These are phyloP conservation scores for Haberlea rhodopensis DNA, from an alignment of 257 asterid species.

Conservation along the genomic window DNA sequence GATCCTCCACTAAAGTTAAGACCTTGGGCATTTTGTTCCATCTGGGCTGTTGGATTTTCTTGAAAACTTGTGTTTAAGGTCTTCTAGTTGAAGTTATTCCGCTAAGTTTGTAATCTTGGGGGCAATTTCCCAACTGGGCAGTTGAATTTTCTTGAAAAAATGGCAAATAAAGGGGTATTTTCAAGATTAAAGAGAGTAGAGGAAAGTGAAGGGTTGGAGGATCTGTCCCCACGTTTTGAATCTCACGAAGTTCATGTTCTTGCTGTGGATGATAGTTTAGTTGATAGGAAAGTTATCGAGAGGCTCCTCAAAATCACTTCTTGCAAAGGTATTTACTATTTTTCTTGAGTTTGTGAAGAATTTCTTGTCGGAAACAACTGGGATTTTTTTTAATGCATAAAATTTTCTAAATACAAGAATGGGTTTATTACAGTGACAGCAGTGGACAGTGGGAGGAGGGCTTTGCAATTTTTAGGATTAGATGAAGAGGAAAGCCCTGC, in stretches of 20 bases:
- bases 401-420: slow-evolving; percentile 17
- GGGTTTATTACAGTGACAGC: slow-evolving; percentile 59
- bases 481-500: slow-evolving; percentile 61
- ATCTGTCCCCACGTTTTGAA: slow-evolving; percentile 27
- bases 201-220: slow-evolving; percentile 32
- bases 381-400: background rate
- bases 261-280: slow-evolving; percentile 68
- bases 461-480: slow-evolving; percentile 80
- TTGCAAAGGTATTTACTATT: slow-evolving; percentile 45
- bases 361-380: background rate
- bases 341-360: background rate
- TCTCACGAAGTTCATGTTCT: slow-evolving; percentile 59
- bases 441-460: slow-evolving; percentile 90
- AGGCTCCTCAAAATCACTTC: slow-evolving; percentile 61
- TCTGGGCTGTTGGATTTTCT: slow-evolving; percentile 31
- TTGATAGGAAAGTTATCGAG: slow-evolving; percentile 64
- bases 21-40: slow-evolving; percentile 7
- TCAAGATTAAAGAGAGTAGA: slow-evolving; percentile 50
- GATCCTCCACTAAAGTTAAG: slow-evolving; percentile 12
- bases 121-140: slow-evolving; percentile 32
- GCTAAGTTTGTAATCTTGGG: background rate
- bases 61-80: slow-evolving; percentile 5
- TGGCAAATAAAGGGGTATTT: slow-evolving; percentile 54
- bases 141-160: slow-evolving; percentile 20
- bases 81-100: slow-evolving; percentile 24